Base-by-base conservation (phyloP, 1,139 yeast genomes). In the Geotrichum histeridarum region DNA sequence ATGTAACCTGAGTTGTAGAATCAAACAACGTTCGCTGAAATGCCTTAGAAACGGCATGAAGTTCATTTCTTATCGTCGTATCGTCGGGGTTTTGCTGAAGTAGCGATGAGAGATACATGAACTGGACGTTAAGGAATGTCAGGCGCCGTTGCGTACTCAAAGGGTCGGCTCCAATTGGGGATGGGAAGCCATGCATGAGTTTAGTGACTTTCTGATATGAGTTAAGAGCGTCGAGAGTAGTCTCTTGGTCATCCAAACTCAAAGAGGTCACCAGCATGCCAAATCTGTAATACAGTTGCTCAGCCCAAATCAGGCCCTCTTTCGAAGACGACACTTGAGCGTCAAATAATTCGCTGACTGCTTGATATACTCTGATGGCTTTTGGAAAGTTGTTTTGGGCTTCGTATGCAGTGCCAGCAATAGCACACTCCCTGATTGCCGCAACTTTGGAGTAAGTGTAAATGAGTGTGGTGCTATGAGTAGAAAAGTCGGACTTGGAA, bases 1-100 rank as follows among this genome's bases (percentile, higher is more conserved):
- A 79, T 38, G 63, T 69, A 0, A 83, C 83, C 54, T 78, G 76
- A 6, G 65, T 63, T 1, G 73, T 57, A 0, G 59, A 50, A 14
- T 59, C 57, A 46, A 69, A 62, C 6, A 67, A 55, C 6, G 54
- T 42, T 1, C 61, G 51, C n/a, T 62, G 57, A 44, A 59, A 58
- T 5, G 43, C 31, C 36, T 59, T 54, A 8, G 57, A 52, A 14
- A 57, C 48, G 7, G 54, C 48, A 38, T 54, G 47, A 2, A 56
- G 49, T 38, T 59, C 62, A 18, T 51, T 42, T 11, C 41, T 53
- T 2, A 48, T 12, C 2, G 43, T 41, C 5, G 18, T 14, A 38
- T 57, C 50, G 17, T 54, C 41, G 12, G 61, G 60, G 31, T 55
- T 48, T 22, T 54, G 42, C 31, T 54, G 59, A 42, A 58, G 42